A percentile compares a stretch with the other conserved stretches of the same genome.
These are phyloP conservation scores for Rhizopogon rudus DNA, from an alignment of 768 basidiomycete species.

Conservation along the genomic window DNA sequence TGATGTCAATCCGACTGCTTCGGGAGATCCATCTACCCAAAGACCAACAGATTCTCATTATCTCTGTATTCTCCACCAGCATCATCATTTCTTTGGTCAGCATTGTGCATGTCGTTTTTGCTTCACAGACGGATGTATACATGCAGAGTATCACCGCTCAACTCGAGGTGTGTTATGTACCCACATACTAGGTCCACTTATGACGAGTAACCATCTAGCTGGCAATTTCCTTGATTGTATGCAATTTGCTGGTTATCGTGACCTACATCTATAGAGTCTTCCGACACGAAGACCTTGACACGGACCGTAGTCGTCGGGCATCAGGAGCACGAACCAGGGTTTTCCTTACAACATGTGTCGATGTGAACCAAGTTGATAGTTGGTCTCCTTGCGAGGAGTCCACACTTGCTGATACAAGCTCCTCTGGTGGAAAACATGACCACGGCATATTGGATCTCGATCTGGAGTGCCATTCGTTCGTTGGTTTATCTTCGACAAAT, in stretches of 20 bases:
- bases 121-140: constrained; percentile 7
- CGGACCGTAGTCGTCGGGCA: background rate
- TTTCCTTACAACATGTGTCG: background rate
- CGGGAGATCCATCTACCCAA: constrained; percentile 5
- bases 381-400: background rate
- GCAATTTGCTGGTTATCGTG: constrained; percentile 2
- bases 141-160: constrained; percentile 7
- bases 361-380: background rate
- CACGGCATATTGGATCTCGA: background rate
- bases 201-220: background rate
- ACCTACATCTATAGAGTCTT: constrained; percentile 1
- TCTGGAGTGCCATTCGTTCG: background rate
- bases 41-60: constrained; percentile 8
- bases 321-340: background rate
- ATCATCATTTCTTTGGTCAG: constrained; percentile 5
- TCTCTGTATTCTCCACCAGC: constrained; percentile 10
- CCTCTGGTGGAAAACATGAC: background rate
- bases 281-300: background rate
- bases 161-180: background rate
- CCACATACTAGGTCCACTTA: background rate
- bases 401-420: background rate
- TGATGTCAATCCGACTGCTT: constrained; percentile 1
- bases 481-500: background rate
- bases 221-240: constrained; percentile 2
- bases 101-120: constrained; percentile 10